Base-by-base conservation (phyloP, 768 basidiomycete genomes). In the Lactarius sanguifluus region DNA sequence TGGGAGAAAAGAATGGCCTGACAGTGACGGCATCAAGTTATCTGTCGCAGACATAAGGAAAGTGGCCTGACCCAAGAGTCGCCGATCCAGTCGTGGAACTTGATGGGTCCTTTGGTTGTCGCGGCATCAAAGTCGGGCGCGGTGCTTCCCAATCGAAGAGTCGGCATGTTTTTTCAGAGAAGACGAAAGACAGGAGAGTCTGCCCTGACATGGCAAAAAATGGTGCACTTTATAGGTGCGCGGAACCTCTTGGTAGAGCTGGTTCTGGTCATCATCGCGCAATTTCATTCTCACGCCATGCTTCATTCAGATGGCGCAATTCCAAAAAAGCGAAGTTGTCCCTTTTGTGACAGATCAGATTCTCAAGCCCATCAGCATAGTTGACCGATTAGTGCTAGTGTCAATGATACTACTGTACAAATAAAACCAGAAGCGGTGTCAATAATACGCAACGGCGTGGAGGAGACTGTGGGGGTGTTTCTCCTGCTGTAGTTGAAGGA, bases 381-480 rank as follows among this genome's bases (percentile, higher is more conserved):
- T n/a, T 23, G 23, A 50, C 23, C 4, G 50, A 52, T 52, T 25
- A 52, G 25, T 52, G 50, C 50, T 52, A 52, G 50, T 52, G 50
- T 9, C 15, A 43, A 47, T 59, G 57, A 40, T 54, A 61, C 43
- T 38, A 36, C 54, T 45, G 41, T 7, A 56, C 43, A 56, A 57
- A 61, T 36, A 23, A 16, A 34, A 30, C 56, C 60, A 43, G 54
- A 20, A 12, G 47, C 36, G 5, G 54, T 57, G 57, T 81, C 80
- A 99, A 77, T 96, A 98, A 77, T 90, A 98, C 40, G 87, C 92
- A 43, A 98, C 91, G 7, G 91, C 89, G 74, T 98, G 96, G 47
- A 98, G 81, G 28, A 98, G 79, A 75, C 85, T 88, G 76, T 98
- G 97, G 1, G 97, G 94, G 73, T 98, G 95, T 50, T 86, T 90